Evolutionary conservation across 345 rosid genomes (phyloP).

Genomic region (Syzygium aromaticum): DNA sequence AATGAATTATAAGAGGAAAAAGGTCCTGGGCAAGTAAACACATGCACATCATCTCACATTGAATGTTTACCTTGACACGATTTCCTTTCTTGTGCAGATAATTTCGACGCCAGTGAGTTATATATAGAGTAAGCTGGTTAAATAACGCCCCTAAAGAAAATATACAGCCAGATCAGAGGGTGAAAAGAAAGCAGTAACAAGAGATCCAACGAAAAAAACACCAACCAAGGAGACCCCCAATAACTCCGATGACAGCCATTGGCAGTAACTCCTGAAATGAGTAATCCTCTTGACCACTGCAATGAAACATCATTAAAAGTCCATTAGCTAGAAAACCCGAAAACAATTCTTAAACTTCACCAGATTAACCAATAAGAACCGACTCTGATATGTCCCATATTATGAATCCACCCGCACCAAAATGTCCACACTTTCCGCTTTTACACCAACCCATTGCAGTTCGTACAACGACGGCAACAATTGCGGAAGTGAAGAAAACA

Average conservation of each 20-base stretch:
- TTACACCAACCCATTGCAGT: slow-evolving; percentile 96
- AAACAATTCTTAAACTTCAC: not conserved
- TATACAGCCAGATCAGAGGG: not conserved
- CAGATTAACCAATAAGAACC: slow-evolving; percentile 12
- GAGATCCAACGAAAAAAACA: slow-evolving; percentile 1
- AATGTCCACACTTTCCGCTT: slow-evolving; percentile 95
- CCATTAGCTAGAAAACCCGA: slow-evolving; percentile 1
- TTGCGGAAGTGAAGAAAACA: slow-evolving; percentile 94
- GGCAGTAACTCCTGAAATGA: slow-evolving; percentile 88
- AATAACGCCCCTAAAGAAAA: slow-evolving; percentile 72
- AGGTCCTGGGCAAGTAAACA: not conserved
- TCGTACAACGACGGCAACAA: slow-evolving; percentile 97
- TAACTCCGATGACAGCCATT: slow-evolving; percentile 91
- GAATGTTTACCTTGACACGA: slow-evolving; percentile 60
- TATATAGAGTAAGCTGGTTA: slow-evolving; percentile 80
- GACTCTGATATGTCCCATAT: slow-evolving; percentile 97
- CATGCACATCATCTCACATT: not conserved
- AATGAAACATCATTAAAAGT: not conserved
- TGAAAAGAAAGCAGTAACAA: not conserved
- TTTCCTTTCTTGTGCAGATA: slow-evolving; percentile 79
- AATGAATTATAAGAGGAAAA: not conserved
- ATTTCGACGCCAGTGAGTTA: slow-evolving; percentile 85
- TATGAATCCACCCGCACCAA: slow-evolving; percentile 92
- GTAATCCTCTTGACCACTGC: slow-evolving; percentile 96
- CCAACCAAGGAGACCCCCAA: slow-evolving; percentile 91